These are phyloP conservation scores for Colletotrichum sp. DNA, from an alignment of 2,329 filamentous ascomycete species.

Conservation along the genomic window DNA sequence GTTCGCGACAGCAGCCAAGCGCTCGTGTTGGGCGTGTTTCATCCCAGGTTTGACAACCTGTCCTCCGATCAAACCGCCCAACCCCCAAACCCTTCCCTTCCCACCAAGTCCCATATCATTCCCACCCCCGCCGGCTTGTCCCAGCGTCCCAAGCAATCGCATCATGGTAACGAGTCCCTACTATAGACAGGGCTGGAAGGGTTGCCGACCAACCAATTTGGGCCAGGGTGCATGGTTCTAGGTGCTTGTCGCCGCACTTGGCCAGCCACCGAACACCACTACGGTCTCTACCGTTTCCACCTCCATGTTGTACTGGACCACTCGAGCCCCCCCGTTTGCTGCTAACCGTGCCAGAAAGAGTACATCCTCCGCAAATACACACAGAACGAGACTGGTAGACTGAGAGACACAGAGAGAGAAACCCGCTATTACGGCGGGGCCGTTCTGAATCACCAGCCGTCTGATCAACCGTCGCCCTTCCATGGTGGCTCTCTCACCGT, in stretches of 20 bases:
- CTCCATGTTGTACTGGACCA: neutral
- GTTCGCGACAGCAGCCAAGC: conserved; percentile 9
- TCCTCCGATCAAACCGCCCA: conserved; percentile 8
- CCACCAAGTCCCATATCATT: neutral
- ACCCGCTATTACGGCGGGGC: neutral
- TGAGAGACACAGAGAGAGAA: neutral
- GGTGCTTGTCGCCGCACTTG: neutral
- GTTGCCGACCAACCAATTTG: neutral
- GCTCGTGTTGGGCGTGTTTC: conserved; percentile 7
- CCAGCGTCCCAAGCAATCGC: neutral
- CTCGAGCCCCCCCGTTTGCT: neutral
- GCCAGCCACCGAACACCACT: neutral
- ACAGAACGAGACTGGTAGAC: neutral
- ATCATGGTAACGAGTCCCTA: neutral
- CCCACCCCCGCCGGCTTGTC: neutral
- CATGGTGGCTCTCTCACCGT: neutral
- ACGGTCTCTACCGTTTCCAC: neutral
- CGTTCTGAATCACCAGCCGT: conserved; percentile 17
- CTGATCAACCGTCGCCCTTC: conserved; percentile 10
- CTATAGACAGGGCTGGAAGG: neutral
- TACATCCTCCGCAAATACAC: neutral
- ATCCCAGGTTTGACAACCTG: conserved; percentile 20
- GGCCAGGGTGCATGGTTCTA: neutral
- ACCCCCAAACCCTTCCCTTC: neutral
- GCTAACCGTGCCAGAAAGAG: neutral